Percentiles rank a stretch among this genome's conserved stretches.
These are phyloP conservation scores for Dimargaris xerosporica DNA, from an alignment of 192 early-diverging fungal species.

Conservation along the genomic window DNA sequence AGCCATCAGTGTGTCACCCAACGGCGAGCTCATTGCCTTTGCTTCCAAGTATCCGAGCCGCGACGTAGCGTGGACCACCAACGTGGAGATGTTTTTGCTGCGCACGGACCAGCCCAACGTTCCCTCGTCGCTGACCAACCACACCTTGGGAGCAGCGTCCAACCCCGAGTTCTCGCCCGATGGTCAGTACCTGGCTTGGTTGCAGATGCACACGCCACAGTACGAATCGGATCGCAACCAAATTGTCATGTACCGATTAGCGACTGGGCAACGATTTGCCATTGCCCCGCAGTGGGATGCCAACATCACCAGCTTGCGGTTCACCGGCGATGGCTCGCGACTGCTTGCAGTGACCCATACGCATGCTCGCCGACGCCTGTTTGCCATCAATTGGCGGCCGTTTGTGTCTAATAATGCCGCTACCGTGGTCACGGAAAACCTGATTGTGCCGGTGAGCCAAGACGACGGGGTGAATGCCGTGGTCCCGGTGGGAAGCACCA, in stretches of 20 bases:
- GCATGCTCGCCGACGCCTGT: neutral
- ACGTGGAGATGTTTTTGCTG: slow-evolving; percentile 51
- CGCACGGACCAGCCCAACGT: slow-evolving; percentile 27
- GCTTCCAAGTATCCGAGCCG: slow-evolving; percentile 42
- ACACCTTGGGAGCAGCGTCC: slow-evolving; percentile 38
- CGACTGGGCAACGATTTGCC: slow-evolving; percentile 18
- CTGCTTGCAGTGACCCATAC: neutral
- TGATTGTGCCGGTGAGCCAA: no score
- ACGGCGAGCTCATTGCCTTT: slow-evolving; percentile 53
- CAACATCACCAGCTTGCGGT: slow-evolving; percentile 22
- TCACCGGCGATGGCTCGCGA: neutral
- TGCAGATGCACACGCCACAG: slow-evolving; percentile 53
- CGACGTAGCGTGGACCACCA: slow-evolving; percentile 64
- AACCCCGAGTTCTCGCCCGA: slow-evolving; percentile 48
- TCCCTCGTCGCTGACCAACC: slow-evolving; percentile 29
- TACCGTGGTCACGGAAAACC: no score
- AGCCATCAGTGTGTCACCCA: slow-evolving; percentile 46
- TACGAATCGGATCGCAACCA: slow-evolving; percentile 70
- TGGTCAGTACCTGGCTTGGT: slow-evolving; percentile 46
- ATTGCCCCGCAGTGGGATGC: slow-evolving; percentile 47
- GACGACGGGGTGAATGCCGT: no score
- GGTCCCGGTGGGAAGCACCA: no score
- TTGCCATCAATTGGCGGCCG: neutral
- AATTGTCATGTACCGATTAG: slow-evolving; percentile 38
- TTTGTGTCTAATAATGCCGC: no score